Conservation (phyloP, 1,284 basidiomycete species). For the Golubevia sp. region DNA sequence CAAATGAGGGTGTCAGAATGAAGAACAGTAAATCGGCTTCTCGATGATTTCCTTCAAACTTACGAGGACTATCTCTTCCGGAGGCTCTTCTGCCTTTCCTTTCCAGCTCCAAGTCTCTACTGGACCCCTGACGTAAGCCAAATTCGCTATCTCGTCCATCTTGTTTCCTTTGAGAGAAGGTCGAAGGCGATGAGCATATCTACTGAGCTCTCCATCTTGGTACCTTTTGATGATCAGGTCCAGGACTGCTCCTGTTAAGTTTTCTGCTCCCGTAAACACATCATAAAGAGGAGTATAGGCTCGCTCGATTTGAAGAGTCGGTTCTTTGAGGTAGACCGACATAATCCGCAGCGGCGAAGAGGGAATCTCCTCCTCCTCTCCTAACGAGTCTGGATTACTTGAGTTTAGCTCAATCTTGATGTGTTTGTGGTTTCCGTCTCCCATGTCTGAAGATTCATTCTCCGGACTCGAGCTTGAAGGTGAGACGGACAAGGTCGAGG, state of each 20-base stretch:
- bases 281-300: slow-evolving; percentile 7
- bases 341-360: background rate
- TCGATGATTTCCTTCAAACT: background rate
- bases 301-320: slow-evolving; percentile 11
- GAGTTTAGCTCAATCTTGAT: no score
- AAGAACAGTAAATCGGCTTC: no score
- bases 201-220: slow-evolving; percentile 5
- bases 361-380: no score
- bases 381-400: no score
- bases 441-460: no score
- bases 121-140: slow-evolving; percentile 7
- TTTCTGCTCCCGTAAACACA: background rate
- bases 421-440: no score
- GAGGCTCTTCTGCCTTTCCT: background rate
- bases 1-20: no score
- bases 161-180: background rate
- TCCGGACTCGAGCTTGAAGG: no score
- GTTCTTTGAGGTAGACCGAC: slow-evolving; percentile 10
- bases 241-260: no score
- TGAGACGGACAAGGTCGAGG: no score
- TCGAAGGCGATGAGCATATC: background rate
- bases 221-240: slow-evolving; percentile 11
- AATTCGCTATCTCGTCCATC: background rate
- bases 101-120: slow-evolving; percentile 6
- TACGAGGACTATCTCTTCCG: slow-evolving; percentile 12